Percentiles rank a stretch among this genome's conserved stretches.
Evolutionary conservation across 495 filamentous ascomycete species (phyloP).

Genomic region (Physcia stellaris): DNA sequence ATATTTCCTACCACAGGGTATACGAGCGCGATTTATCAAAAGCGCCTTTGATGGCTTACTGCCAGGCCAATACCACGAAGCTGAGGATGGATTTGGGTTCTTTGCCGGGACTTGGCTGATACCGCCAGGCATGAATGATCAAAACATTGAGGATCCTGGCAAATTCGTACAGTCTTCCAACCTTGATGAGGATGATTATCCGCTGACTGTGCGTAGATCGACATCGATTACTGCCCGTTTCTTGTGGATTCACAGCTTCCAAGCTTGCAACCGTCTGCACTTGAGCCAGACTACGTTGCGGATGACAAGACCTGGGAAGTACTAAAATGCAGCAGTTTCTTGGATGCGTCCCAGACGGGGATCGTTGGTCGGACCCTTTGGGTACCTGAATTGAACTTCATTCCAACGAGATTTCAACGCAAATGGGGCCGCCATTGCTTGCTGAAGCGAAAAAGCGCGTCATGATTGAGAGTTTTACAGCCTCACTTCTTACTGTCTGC

Average conservation of each 20-base stretch:
- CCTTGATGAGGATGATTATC: no score
- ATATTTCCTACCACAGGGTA: slow-evolving; percentile 68
- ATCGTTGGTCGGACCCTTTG: slow-evolving; percentile 68
- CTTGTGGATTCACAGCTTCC: slow-evolving; percentile 80
- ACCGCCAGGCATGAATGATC: slow-evolving; percentile 81
- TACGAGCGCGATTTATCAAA: slow-evolving; percentile 75
- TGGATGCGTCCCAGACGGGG: slow-evolving; percentile 64
- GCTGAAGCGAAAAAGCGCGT: slow-evolving; percentile 34
- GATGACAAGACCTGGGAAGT: slow-evolving; percentile 60
- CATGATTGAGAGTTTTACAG: not conserved
- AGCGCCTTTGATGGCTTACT: slow-evolving; percentile 82
- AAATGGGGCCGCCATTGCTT: slow-evolving; percentile 80
- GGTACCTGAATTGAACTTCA: slow-evolving; percentile 58
- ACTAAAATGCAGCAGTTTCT: slow-evolving; percentile 58
- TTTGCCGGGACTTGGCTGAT: slow-evolving; percentile 68
- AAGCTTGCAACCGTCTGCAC: slow-evolving; percentile 31
- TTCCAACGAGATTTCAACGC: slow-evolving; percentile 55
- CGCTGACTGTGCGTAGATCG: slow-evolving; percentile 32
- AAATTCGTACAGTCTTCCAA: slow-evolving; percentile 74
- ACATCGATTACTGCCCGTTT: slow-evolving; percentile 63
- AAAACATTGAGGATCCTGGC: slow-evolving; percentile 68
- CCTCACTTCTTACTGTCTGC: not conserved
- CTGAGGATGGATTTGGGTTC: slow-evolving; percentile 41
- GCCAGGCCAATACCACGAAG: slow-evolving; percentile 79
- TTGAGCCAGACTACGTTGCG: slow-evolving; percentile 63